phyloP scores from a whole-genome alignment of 441 rosid genomes.

The Manihot esculenta region DNA sequence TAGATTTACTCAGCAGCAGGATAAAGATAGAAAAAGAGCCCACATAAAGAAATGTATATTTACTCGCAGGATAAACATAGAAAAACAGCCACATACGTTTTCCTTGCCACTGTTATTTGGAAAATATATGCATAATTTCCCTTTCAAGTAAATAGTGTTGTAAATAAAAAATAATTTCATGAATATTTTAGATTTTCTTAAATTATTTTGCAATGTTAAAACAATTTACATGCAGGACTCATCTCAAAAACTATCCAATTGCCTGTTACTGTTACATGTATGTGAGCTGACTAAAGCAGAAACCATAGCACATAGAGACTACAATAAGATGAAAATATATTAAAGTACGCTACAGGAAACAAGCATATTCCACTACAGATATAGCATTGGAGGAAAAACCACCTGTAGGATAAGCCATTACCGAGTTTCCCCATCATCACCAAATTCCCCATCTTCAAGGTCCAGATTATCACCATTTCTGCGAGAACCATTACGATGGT shows the following conservation, averaged over 20 bases:
- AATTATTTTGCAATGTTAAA: slow-evolving; percentile 1
- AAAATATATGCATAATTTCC: background rate
- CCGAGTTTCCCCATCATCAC: slow-evolving; percentile 52
- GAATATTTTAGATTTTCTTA: background rate
- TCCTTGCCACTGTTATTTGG: background rate
- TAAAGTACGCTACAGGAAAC: slow-evolving; percentile 19
- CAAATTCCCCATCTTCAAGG: slow-evolving; percentile 92
- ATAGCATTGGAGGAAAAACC: slow-evolving; percentile 15
- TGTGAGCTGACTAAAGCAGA: slow-evolving; percentile 15
- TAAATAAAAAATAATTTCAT: background rate
- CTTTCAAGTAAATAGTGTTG: background rate
- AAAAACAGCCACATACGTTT: background rate
- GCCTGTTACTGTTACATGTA: slow-evolving; percentile 10
- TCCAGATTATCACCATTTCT: slow-evolving; percentile 56
- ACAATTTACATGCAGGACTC: slow-evolving; percentile 7
- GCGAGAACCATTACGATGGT: slow-evolving; percentile 52
- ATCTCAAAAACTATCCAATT: slow-evolving; percentile 15
- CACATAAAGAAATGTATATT: too few relatives aligned
- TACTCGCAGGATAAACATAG: background rate
- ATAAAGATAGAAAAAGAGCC: background rate
- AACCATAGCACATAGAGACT: slow-evolving; percentile 8
- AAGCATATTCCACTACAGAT: slow-evolving; percentile 14
- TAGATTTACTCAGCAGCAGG: background rate
- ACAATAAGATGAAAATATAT: slow-evolving; percentile 6
- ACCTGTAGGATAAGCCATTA: slow-evolving; percentile 29